Base-by-base conservation (phyloP, 75 land plant species). In the Sequoia sempervirens region DNA sequence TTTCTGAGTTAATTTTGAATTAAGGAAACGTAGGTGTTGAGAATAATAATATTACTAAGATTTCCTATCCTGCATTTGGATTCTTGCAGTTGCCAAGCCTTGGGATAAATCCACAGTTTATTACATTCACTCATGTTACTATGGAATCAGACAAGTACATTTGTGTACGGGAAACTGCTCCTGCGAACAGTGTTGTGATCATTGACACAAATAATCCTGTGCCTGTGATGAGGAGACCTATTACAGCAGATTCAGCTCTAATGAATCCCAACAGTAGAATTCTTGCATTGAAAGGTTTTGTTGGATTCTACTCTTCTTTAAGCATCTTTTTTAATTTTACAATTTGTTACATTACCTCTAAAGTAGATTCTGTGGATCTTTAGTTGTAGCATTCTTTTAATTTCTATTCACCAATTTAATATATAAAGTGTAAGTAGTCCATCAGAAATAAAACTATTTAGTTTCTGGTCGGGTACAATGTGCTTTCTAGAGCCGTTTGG, bases 91-190 rank as follows among this genome's bases (percentile, higher is more conserved):
- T 97, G 80, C 85, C 98, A 36, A 94, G 96, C 88, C 79, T 96
- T 34, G 99, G 99, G 58, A 96, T 97, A 32, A 96, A 90, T 87
- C 92, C 90, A 1, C 96, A 94, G 64, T 96, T 94, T 81, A 94
- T 97, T 64, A 97, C 98, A 9, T 97, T 97, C 72, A 96, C 98
- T 18, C 96, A 97, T 88, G 99, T 97, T 11, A 97, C 99, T 6
- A 97, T 97, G 99, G 99, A 97, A 80, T 97, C 99, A 4, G 99
- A 97, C 34, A 97, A 97, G 96, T 96, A 90, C 87, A 96, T 97
- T 2, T 97, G 99, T 86, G 99, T 97, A 15, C 83, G 99, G 45
- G 99, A 97, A 86, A 97, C 99, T 0, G 84, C 99, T 0, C 99
- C 98, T 20, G 92, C 92, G 83, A 97, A 94, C 83, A 96, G 96